phyloP scores from a whole-genome alignment of 2,329 filamentous ascomycete species.

The Alternaria novae-zelandiae region DNA sequence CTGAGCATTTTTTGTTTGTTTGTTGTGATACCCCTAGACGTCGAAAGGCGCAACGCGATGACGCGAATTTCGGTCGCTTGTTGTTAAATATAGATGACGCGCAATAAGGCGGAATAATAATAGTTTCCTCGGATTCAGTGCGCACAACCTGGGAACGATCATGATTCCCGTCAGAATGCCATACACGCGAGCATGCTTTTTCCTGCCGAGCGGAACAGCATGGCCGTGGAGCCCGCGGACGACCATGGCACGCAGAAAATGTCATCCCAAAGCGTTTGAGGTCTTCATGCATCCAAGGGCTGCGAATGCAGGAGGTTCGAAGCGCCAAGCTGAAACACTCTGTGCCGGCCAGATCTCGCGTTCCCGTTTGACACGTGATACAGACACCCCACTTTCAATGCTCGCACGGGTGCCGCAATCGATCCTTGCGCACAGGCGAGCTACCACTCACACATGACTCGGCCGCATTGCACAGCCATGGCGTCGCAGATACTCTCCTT shows the following conservation, averaged over 20 bases:
- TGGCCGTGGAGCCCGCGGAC: background rate
- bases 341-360: constrained; percentile 4
- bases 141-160: background rate
- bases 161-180: background rate
- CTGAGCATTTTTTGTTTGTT: constrained; percentile 1
- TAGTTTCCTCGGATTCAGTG: background rate
- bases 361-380: constrained; percentile 14
- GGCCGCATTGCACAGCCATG: constrained; percentile 15
- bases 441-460: constrained; percentile 17
- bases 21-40: constrained; percentile 12
- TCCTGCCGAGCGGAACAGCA: background rate
- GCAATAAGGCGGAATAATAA: background rate
- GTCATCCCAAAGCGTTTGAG: constrained; percentile 22
- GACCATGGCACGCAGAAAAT: background rate
- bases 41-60: background rate
- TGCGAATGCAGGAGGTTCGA: constrained; percentile 17
- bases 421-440: constrained; percentile 12
- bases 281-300: constrained; percentile 9
- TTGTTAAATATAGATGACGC: constrained; percentile 7
- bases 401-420: constrained; percentile 9
- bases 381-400: constrained; percentile 11
- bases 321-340: constrained; percentile 27
- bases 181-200: background rate
- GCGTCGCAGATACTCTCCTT: constrained; percentile 17
- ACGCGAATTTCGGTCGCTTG: background rate